These are phyloP conservation scores for Suillus bovinus DNA, from an alignment of 768 basidiomycete genomes.

Conservation along the genomic window DNA sequence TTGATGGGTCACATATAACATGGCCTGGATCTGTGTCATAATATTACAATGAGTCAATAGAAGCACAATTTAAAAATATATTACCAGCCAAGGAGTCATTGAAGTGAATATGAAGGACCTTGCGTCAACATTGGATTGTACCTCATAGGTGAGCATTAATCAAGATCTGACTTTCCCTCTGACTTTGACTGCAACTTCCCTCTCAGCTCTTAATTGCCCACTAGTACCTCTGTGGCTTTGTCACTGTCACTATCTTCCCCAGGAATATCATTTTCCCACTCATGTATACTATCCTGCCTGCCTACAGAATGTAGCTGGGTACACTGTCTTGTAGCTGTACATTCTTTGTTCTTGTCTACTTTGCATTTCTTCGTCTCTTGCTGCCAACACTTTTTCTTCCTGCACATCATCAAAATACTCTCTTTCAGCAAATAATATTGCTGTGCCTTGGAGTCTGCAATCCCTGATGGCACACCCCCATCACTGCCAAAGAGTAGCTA, in stretches of 20 bases:
- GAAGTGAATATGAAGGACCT: background rate
- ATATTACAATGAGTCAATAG: background rate
- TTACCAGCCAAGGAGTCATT: background rate
- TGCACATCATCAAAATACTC: background rate
- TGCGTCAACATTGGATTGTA: background rate
- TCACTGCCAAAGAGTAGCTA: background rate
- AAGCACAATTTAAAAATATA: background rate
- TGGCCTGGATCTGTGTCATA: background rate
- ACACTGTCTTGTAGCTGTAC: background rate
- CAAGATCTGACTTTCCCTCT: background rate
- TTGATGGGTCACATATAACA: background rate
- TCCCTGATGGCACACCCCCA: background rate
- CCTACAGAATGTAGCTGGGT: background rate
- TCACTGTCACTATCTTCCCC: background rate
- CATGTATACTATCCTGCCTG: background rate
- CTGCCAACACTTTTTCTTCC: background rate
- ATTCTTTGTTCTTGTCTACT: background rate
- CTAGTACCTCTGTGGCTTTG: background rate
- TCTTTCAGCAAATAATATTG: background rate
- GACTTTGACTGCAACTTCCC: background rate
- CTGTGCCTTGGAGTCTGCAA: background rate
- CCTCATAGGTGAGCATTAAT: background rate
- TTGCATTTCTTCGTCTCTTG: background rate
- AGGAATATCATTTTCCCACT: background rate
- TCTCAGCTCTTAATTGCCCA: background rate